These are phyloP conservation scores for Scleromitrula shiraiana DNA, from an alignment of 2,329 filamentous ascomycete genomes.

Conservation along the genomic window DNA sequence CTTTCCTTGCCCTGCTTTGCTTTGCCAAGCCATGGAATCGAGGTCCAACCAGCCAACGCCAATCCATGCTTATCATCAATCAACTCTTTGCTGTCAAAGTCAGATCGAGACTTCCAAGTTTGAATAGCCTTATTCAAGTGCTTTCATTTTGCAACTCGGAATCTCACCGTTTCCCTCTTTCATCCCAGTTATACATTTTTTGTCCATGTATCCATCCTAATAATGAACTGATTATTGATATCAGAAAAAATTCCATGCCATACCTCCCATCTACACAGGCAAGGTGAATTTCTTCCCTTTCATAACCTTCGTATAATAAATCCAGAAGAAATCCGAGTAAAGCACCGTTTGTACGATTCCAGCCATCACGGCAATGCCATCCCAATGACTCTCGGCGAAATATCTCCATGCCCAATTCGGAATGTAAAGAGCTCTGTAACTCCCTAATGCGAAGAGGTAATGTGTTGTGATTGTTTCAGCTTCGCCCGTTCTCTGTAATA, in stretches of 20 bases:
- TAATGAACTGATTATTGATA: no score
- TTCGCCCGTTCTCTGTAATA: slow-evolving; percentile 95
- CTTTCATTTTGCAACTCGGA: no score
- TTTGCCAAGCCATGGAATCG: slow-evolving; percentile 10
- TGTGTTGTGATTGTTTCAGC: slow-evolving; percentile 99
- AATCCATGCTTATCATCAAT: slow-evolving; percentile 18
- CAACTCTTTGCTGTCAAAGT: no score
- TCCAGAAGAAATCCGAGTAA: slow-evolving; percentile 99
- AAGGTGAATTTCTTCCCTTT: slow-evolving; percentile 85
- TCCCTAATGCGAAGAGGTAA: slow-evolving; percentile 88
- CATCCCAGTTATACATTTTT: background rate
- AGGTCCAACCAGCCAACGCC: slow-evolving; percentile 25
- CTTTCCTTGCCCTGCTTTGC: background rate
- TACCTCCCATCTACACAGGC: slow-evolving; percentile 51
- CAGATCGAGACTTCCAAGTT: no score
- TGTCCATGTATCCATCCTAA: background rate
- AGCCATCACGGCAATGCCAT: slow-evolving; percentile 81
- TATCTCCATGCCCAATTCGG: slow-evolving; percentile 98
- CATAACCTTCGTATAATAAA: slow-evolving; percentile 95
- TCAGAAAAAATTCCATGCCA: background rate
- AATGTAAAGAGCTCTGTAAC: slow-evolving; percentile 91
- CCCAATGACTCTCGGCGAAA: slow-evolving; percentile 68
- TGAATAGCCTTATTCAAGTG: background rate
- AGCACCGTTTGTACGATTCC: slow-evolving; percentile 89
- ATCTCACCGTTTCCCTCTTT: slow-evolving; percentile 4